Evolutionary conservation across 306 rosid genomes (phyloP).

Genomic region (Castanea sativa): DNA sequence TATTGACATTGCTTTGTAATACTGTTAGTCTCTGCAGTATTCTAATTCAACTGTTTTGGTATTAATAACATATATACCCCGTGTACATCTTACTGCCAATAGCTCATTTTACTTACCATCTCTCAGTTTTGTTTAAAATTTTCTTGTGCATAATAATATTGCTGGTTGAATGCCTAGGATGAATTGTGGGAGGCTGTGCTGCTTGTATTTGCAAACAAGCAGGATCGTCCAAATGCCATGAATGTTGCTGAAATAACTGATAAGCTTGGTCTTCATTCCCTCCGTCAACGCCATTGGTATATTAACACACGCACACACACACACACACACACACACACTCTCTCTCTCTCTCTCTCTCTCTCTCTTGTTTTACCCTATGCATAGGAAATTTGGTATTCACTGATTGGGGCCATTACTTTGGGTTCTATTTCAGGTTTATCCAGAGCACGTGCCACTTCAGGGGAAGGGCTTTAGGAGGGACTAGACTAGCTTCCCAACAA

Average conservation of each 20-base stretch:
- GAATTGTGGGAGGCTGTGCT: no score
- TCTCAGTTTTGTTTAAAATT: neutral
- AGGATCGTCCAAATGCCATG: no score
- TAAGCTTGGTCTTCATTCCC: no score
- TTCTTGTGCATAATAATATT: no score
- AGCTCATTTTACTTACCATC: neutral
- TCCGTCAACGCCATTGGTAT: no score
- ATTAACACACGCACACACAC: no score
- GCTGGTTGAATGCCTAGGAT: no score
- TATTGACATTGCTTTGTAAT: neutral
- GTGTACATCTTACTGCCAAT: neutral
- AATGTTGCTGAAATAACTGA: no score
- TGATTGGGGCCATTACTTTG: neutral
- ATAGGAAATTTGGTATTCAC: neutral
- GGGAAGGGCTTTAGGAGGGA: slow-evolving; percentile 58
- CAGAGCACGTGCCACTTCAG: slow-evolving; percentile 61
- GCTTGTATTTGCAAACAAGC: no score
- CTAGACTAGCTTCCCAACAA: slow-evolving; percentile 60
- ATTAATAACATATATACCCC: neutral
- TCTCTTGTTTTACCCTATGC: neutral
- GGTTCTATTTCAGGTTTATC: slow-evolving; percentile 29
- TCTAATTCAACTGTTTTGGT: neutral
- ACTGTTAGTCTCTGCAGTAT: neutral
- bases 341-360: neutral
- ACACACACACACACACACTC: no score